A percentile compares a stretch with the other conserved stretches of the same genome.
These are phyloP conservation scores for Cyclotella baltica DNA, from an alignment of 108 stramenopile genomes.

Conservation along the genomic window DNA sequence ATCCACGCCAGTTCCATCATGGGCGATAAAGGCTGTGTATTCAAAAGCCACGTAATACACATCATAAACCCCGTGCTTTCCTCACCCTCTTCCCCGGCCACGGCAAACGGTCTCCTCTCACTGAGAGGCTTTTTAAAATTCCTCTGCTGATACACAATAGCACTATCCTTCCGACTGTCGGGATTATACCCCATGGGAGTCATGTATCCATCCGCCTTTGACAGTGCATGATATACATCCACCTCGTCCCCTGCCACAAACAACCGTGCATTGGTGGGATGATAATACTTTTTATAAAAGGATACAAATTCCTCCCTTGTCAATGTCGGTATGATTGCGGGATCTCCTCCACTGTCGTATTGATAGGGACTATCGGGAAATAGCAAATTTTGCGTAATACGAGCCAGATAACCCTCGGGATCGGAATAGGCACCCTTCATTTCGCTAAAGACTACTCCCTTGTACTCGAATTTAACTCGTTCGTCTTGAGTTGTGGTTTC, in stretches of 20 bases:
- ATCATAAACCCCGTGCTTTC: slow-evolving; percentile 65
- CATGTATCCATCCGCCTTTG: slow-evolving; percentile 57
- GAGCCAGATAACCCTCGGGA: slow-evolving; percentile 78
- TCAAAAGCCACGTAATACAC: slow-evolving; percentile 87
- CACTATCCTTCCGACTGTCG: slow-evolving; percentile 41
- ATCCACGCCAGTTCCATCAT: slow-evolving; percentile 80
- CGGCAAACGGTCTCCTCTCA: slow-evolving; percentile 58
- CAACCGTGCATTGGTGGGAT: slow-evolving; percentile 91
- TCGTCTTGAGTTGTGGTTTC: slow-evolving; percentile 11
- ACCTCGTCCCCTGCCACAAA: slow-evolving; percentile 93
- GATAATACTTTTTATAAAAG: slow-evolving; percentile 91
- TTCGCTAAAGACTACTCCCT: slow-evolving; percentile 94
- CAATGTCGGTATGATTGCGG: slow-evolving; percentile 81
- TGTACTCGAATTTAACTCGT: slow-evolving; percentile 54
- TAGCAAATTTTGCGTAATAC: slow-evolving; percentile 75
- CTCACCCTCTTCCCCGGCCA: slow-evolving; percentile 38
- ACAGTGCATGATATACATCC: slow-evolving; percentile 75
- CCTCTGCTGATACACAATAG: slow-evolving; percentile 50
- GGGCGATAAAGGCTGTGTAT: slow-evolving; percentile 70
- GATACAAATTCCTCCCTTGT: slow-evolving; percentile 82
- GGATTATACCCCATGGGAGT: slow-evolving; percentile 61
- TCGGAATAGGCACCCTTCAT: slow-evolving; percentile 94
- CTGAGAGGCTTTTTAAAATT: slow-evolving; percentile 49
- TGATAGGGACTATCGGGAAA: slow-evolving; percentile 91
- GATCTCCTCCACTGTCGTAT: slow-evolving; percentile 91